Evolutionary conservation across 106 monocot species (phyloP), one percentile per base, ranked within the genome.

Genomic region (Platanthera zijinensis): DNA sequence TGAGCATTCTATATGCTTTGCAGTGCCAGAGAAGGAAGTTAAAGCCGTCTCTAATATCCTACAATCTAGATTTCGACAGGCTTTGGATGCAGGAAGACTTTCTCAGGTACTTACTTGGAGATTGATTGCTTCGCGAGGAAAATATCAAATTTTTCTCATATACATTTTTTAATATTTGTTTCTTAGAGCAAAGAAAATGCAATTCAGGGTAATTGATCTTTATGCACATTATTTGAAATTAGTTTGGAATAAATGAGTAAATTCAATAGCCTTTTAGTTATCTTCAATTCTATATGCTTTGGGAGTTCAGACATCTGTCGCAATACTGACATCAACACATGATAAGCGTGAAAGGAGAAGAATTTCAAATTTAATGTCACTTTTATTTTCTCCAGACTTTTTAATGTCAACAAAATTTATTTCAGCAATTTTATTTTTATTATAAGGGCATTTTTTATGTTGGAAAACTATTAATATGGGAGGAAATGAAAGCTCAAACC

Each of bases 1-100:
- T 67, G 94, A 99, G 82, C 92, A 99, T 75, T 99, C 97, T 22
- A 61, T 99, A 78, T 99, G 99, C 78, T 99, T 99, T 85, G 99
- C 99, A 52, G 94, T 99, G 18, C 94, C 94, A 47, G 90, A 94
- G 76, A 82, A 76, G 47, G 94, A 94, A 84, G 90, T 94, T 9
- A 87, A 80, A 74, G 88, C 89, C 48, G 94, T 99, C 51, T 83
- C 85, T 57, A 80, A 84, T 49, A 81, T 83, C 46, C 80, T 99
- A 48, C 77, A 84, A 5, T 73, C 90, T 77, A 80, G 75, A 71
- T 99, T 99, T 78, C 86, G 82, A 72, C 85, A 92, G 81, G 99
- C 99, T 80, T 69, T 99, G 75, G 86, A 83, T 73, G 99, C 94
- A 17, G 99, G 99, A 15, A 94, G 99, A 50, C 94, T 99, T 75